Evolutionary conservation across 805 yeast species (phyloP), one percentile per base, ranked within the genome.

Genomic region (Suhomyces kilbournensis): DNA sequence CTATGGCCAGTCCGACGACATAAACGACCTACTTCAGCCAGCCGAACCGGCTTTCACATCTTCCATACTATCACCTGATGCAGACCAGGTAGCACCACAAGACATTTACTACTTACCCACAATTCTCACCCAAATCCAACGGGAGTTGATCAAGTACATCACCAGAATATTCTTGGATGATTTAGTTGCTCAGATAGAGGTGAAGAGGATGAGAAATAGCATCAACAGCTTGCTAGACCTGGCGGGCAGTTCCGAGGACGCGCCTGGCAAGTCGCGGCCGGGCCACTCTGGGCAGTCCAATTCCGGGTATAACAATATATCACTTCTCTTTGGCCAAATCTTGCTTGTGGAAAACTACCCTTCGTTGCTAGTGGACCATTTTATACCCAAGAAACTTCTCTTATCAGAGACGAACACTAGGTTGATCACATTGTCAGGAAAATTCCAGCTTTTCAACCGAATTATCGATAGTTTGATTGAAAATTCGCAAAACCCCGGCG

Each of bases 331-430:
- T 44, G 72, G 76, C 6, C 83, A 79, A 57, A 62, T 85, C 4
- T 61, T 72, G 35, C 75, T 77, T n/a, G 68, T 84, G 0, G 71
- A 79, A 3, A 83, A 79, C 59, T 92, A 88, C 66, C 90, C 93
- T 2, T 82, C 86, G 42, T 68, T 88, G 39, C 64, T 88, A 43
- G 92, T 88, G 28, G 88, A 86, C 57, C 94, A 88, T 65, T 88
- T 82, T 59, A 83, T 87, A 65, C 91, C 94, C 7, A 82, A 83
- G 57, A 85, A 84, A 51, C 69, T 87, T 56, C 64, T 88, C 14
- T 69, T 86, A 38, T 80, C 83, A 84, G 88, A 85, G 56, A 75
- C 87, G 1, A 85, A 81, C 53, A 83, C 80, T 50, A 66, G 79
- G 46, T 68, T 86, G 47, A 68, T 76, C 42, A 67, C 68, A 42